Evolutionary conservation across 2,329 filamentous ascomycete genomes (phyloP), one percentile per base, ranked within the genome.

Genomic region (Apiospora sp.): DNA sequence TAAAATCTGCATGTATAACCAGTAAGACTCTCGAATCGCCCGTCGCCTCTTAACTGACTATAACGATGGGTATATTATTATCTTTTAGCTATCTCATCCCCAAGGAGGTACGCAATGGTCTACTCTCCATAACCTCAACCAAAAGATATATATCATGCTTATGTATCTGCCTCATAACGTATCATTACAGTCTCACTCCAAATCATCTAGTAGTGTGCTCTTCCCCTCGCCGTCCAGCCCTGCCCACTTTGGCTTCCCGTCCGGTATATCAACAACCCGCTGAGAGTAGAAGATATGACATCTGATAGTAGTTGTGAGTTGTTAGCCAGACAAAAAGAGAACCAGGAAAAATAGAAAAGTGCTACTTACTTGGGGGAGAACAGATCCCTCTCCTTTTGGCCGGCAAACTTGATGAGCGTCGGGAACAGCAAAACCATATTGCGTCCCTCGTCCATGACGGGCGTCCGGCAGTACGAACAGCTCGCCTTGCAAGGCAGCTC

Each of bases 371-470:
- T 86, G 4, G 89, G 87, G 76, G 91, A 89, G 77, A 96, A 96
- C 3, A 88, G 86, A 72, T 88, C 85, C 77, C 87, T 88, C 70
- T 91, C 88, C 76, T 88, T 83, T 14, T 88, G 81, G 7, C 83
- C 86, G 69, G 84, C 82, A 24, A 93, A 86, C 61, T 92, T 86
- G 73, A 97, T 88, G 72, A 95, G 85, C 1, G 89, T 91, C 0
- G 94, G 94, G 79, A 97, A 97, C 34, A 97, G 79, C 73, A 97
- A 82, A 49, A 94, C 91, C 91, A 96, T 95, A 78, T 94, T 95
- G 19, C 94, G 83, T 0, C 94, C 94, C 80, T 97, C 94, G 77
- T 97, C 94, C 93, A 97, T 94, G 79, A 97, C 94, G 4, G 92
- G 92, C 4, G 90, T 89, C 54, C 92, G 90, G 83, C 94, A 97